Evolutionary conservation across 2,329 filamentous ascomycete species (phyloP).

Genomic region (Aspergillus terreus): DNA sequence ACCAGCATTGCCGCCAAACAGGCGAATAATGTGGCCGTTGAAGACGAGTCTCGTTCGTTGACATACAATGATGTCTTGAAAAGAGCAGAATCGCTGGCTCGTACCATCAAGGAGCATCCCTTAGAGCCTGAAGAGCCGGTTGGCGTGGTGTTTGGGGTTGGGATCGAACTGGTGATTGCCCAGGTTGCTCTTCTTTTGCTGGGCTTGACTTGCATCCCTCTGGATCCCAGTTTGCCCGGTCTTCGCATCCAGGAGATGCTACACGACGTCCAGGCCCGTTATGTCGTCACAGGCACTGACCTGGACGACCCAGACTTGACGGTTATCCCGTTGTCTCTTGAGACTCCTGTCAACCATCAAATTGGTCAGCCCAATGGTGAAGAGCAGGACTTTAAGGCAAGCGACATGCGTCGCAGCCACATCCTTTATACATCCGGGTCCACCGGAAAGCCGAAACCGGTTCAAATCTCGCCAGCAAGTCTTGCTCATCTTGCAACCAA

Average conservation of each 20-base stretch:
- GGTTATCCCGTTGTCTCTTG: conserved; percentile 1
- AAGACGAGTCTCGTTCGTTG: neutral
- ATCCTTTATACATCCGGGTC: conserved; percentile 60
- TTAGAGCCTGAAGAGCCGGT: conserved; percentile 4
- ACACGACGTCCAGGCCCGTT: conserved; percentile 1
- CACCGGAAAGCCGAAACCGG: conserved; percentile 73
- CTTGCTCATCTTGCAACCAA: conserved; percentile 9
- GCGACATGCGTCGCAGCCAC: conserved; percentile 9
- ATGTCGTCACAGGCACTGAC: conserved; percentile 1
- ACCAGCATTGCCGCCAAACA: too few relatives aligned
- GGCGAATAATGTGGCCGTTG: neutral
- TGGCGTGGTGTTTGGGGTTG: conserved; percentile 3
- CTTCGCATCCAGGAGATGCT: conserved; percentile 4
- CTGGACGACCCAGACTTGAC: neutral
- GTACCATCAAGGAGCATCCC: neutral
- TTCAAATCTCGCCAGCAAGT: conserved; percentile 62
- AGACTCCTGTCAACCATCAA: neutral
- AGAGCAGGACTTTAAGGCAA: neutral
- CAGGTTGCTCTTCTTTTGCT: conserved; percentile 6
- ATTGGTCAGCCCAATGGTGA: too few relatives aligned
- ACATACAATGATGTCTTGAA: conserved; percentile 2
- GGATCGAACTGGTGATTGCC: conserved; percentile 2
- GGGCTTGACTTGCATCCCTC: conserved; percentile 6
- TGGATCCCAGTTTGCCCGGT: conserved; percentile 2
- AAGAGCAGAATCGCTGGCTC: conserved; percentile 1